Base-by-base conservation (phyloP, 371 early-diverging fungal genomes). In the Fennellomyces sp. region DNA sequence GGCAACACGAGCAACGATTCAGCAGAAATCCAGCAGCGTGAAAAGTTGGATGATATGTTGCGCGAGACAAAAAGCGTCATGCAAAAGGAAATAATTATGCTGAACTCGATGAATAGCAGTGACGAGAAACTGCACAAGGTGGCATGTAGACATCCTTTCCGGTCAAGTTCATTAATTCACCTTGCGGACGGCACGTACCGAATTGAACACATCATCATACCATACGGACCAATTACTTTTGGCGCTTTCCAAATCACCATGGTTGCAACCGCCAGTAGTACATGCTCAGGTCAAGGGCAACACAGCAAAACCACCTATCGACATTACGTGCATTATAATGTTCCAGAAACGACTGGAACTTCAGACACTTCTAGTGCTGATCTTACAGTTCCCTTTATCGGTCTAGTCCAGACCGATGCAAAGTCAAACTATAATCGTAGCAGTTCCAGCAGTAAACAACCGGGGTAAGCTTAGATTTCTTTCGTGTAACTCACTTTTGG, bases 131-230 rank as follows among this genome's bases (percentile, higher is more conserved):
- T 23, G 8, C 19, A 45, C 17, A 45, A 45, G n/a, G 5, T 23
- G 0, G 21, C 45, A 45, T 74, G 74, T 38, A 68, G 68, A 31
- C 70, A 65, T 26, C 74, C 70, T 42, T 62, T 54, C 19, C 66
- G 68, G 33, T 65, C 70, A 17, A 74, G 61, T 21, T 45, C 59
- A 11, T 68, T 52, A 10, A 31, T 65, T 3, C 41, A 54, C 6
- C 35, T 70, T n/a, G 25, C 56, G 1, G 39, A 61, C 29, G 71
- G 65, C n/a, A 17, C 50, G n/a, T 61, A 58, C 36, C 52, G 63
- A 2, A 60, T 72, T 47, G 70, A 76, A 42, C 36, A 62, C 4
- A 68, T 76, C n/a, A 50, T 68, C 19, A 62, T 76, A 55, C 76
- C 72, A 4, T 76, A 76, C 36, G 70, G 76, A 25, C 29, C 21